Base-by-base conservation (phyloP, 139 green algal species). In the Tetradesmus obliquus region DNA sequence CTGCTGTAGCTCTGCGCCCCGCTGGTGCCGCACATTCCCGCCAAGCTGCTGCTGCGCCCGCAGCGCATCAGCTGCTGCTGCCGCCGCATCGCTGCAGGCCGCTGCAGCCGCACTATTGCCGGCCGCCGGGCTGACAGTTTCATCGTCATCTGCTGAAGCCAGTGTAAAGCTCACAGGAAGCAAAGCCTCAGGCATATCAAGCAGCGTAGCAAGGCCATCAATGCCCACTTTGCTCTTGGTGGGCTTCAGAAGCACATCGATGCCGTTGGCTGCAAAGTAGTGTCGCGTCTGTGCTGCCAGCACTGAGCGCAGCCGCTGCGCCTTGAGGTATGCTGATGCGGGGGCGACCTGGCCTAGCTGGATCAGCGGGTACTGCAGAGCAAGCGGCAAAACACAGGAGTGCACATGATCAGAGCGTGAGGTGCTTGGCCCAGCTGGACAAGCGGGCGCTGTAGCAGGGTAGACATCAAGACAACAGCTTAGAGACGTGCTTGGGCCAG, bases 101-200 rank as follows among this genome's bases (percentile, higher is more conserved):
- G 20, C 82, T 53, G 81, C 81, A 45, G 19, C 51, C 19, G 53
- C 15, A 69, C 24, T 60, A 55, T 15, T 86, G 17, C 7, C 51
- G 12, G 81, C 51, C 5, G n/a, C 24, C 22, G 60, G 32, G 20
- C 6, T 74, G 22, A 24, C 55, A 32, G 32, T 45, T 45, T 87
- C 22, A 5, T 45, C 55, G 6, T 7, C 51, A 12, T 54, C 51
- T 53, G 54, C 17, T n/a, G 53, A 87, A 53, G 87, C 24, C 8
- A 55, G 7, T 3, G 22, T 74, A 3, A 91, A 91, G 5, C 79
- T 71, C 1, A 84, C 72, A 8, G 87, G 87, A 20, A 91, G 72
- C 1, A 91, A 20, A 2, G 72, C 55, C 76, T 91, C 87, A 55
- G 87, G 87, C 76, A 91, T 91, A 3, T 84, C 87, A 7, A 91